Conservation (phyloP, 2,329 filamentous ascomycete genomes). For the Amauroascus niger region DNA sequence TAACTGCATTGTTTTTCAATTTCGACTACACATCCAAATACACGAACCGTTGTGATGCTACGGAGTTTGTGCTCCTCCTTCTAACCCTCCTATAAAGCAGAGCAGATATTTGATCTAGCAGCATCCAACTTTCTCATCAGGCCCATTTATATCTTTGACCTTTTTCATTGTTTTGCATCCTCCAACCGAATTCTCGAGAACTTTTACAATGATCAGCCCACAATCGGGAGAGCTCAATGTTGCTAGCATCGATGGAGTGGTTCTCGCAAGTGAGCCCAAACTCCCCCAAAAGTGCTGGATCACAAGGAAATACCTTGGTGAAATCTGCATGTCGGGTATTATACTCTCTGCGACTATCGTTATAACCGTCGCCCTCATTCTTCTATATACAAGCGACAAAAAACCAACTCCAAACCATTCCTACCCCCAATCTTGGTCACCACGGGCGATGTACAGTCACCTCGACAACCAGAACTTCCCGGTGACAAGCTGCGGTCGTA, state of each 20-base stretch:
- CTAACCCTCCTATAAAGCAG: background rate
- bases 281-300: no score
- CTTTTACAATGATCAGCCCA: background rate
- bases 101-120: background rate
- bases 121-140: background rate
- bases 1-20: no score
- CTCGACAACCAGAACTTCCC: background rate
- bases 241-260: background rate
- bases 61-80: background rate
- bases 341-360: no score
- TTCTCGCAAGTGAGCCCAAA: no score
- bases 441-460: background rate
- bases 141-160: background rate
- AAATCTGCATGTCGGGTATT: no score
- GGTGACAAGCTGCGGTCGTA: slow-evolving; percentile 8
- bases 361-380: background rate
- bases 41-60: no score
- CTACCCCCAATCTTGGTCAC: background rate
- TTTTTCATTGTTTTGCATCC: background rate
- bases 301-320: no score
- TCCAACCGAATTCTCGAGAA: background rate
- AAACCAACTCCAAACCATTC: background rate
- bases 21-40: no score
- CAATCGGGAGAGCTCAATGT: background rate
- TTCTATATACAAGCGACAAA: background rate